Conservation (phyloP, 1,284 basidiomycete species). For the Ustilago bromivora region DNA sequence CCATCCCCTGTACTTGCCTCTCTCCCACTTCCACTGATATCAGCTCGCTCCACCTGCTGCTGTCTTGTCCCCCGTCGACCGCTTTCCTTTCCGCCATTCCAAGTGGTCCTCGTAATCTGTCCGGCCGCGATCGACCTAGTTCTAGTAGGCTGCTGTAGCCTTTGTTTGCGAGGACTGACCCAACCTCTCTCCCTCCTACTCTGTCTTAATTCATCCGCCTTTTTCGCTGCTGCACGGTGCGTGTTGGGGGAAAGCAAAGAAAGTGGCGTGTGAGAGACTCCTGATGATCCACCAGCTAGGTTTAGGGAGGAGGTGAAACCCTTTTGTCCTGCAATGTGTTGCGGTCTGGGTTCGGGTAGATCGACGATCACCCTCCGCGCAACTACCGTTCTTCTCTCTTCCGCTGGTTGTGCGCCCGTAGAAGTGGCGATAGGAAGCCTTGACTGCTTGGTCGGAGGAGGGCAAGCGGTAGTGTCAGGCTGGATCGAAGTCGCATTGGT, state of each 20-base stretch:
- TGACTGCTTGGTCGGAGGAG: background rate
- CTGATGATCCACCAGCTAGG: constrained; percentile 29
- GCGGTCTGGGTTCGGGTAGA: too few species aligned
- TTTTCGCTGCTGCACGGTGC: constrained; percentile 22
- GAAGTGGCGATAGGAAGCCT: background rate
- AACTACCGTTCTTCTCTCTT: background rate
- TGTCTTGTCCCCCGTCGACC: background rate
- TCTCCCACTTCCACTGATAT: constrained; percentile 5
- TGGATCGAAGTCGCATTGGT: constrained; percentile 27
- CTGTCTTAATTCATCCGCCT: constrained; percentile 31
- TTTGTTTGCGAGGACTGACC: constrained; percentile 18
- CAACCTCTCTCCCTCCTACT: constrained; percentile 30
- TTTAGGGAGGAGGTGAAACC: constrained; percentile 15
- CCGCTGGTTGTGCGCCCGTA: background rate
- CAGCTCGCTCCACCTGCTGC: background rate
- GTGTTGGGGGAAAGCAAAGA: constrained; percentile 44
- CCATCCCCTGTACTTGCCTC: constrained; percentile 3
- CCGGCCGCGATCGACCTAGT: background rate
- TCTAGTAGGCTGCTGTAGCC: background rate
- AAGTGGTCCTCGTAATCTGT: too few species aligned
- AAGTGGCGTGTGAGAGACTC: constrained; percentile 42
- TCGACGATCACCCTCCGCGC: too few species aligned
- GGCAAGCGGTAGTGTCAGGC: constrained; percentile 1
- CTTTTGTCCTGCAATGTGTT: background rate
- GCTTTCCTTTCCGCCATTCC: background rate